Evolutionary conservation across 192 early-diverging fungal species (phyloP), one percentile per base, ranked within the genome.

Genomic region (Mortierella antarctica): DNA sequence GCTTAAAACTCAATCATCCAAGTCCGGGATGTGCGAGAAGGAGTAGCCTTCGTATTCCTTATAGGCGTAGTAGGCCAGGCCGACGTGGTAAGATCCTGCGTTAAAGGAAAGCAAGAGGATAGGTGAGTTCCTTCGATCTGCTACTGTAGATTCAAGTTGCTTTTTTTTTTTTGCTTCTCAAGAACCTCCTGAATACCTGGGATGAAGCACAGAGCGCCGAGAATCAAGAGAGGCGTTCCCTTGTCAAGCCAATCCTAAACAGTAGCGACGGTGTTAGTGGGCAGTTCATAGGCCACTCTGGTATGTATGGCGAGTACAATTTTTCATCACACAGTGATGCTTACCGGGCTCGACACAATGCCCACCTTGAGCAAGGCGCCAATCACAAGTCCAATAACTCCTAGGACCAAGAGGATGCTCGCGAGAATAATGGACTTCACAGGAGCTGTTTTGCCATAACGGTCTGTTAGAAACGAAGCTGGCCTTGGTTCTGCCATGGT

Each of bases 201-300:
- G 46, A 90, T 88, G 66, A 90, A 90, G 85, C 88, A 86, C 39
- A 90, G 74, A 47, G 78, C 65, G 14, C 86, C 88, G 41, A 90
- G 73, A 10, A 90, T 83, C 42, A 88, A 56, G 20, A 90, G 83
- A 18, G 86, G 83, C 23, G 83, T 87, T 47, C 87, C 88, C 75
- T 83, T 83, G 63, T 84, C 83, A 3, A 87, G 57, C 87, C 87
- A 89, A 5, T 78, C 71, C 86, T 89, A 67, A 31, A n/a, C n/a
- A n/a, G n/a, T 23, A 51, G 54, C 15, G 31, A 31, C 31, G 31
- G 31, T 3, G 2, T 51, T 31, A 58, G 15, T 17, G 23, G 1
- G 49, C 2, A 50, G 40, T 31, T 31, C 31, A 1, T 31, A 31
- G 31, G 1, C 1, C 31, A 2, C 31, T 31, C 31, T 31, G 31